Base-by-base conservation (phyloP, 108 stramenopile genomes). In the Schizochytrium sp. region DNA sequence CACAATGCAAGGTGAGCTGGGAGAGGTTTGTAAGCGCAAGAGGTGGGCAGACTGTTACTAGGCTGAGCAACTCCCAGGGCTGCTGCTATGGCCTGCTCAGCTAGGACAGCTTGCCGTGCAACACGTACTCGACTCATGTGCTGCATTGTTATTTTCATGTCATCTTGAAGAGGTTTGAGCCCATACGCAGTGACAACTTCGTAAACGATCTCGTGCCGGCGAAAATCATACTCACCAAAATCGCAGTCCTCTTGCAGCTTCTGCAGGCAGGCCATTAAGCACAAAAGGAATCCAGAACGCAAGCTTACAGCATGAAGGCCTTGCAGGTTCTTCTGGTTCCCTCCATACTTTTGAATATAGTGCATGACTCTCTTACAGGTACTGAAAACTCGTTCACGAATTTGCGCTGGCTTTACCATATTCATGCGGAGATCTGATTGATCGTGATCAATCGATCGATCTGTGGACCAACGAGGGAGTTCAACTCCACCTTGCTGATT, bases 301-400 rank as follows among this genome's bases (percentile, higher is more conserved):
- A 69, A 44, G 44, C 64, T 69, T 38, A 69, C 64, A 38, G 64
- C 64, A 15, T 69, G 64, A 38, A 69, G 44, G 64, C 64, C 64
- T 44, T 10, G 40, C 5, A 44, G 64, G 2, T 69, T 69, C 64
- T 69, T 44, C 0, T 44, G 64, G 10, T 15, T 69, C 42, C 64
- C 64, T 0, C 64, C 64, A 15, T 69, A 69, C 3, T 69, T 69
- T 69, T 69, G 64, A 0, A 69, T 44, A 44, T 44, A 69, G 42
- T 44, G 64, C 64, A 69, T 69, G 19, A 69, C 15, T 44, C 44
- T 69, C 1, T 12, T 69, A 44, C 64, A 69, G 42, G 64, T 69
- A 38, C 42, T 44, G 44, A 69, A 69, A 69, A 69, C 15, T 7
- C 64, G 15, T 15, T 69, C 64, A 0, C 64, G 64, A 5, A 69